These are phyloP conservation scores for Beauveria asiatica DNA, from an alignment of 2,329 filamentous ascomycete genomes.

Conservation along the genomic window DNA sequence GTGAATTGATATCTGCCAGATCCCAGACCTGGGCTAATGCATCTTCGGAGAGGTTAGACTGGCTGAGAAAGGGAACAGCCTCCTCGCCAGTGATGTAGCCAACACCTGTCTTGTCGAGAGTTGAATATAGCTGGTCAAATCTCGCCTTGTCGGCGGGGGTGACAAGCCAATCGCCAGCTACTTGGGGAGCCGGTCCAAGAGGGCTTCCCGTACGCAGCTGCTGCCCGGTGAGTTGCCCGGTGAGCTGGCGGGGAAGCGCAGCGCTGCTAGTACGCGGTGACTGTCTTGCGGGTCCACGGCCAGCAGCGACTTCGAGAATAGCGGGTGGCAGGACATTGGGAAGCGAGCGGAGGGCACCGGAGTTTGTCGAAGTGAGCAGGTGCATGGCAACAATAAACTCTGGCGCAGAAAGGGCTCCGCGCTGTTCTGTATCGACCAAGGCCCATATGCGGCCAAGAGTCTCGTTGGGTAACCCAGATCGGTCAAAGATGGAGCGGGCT, in stretches of 20 bases:
- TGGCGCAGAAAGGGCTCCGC: conserved; percentile 74
- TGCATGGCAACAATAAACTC: conserved; percentile 99
- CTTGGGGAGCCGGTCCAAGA: conserved; percentile 36
- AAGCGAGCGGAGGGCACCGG: conserved; percentile 67
- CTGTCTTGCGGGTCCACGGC: conserved; percentile 45
- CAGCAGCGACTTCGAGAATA: conserved; percentile 81
- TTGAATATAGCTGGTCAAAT: conserved; percentile 80
- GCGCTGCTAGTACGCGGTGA: conserved; percentile 48
- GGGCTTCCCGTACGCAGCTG: conserved; percentile 55
- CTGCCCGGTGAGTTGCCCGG: conserved; percentile 67
- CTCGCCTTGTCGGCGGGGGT: conserved; percentile 74
- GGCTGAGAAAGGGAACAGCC: conserved; percentile 87
- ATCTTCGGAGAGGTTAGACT: conserved; percentile 84
- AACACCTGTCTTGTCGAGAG: conserved; percentile 69
- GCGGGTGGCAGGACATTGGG: conserved; percentile 75
- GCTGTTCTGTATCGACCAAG: conserved; percentile 85
- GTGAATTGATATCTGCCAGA: conserved; percentile 84
- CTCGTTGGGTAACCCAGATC: conserved; percentile 82
- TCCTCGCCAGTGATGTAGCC: conserved; percentile 91
- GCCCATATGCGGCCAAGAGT: conserved; percentile 93
- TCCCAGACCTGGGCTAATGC: conserved; percentile 94
- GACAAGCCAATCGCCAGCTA: conserved; percentile 64
- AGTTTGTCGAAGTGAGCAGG: conserved; percentile 84
- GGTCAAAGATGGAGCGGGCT: conserved; percentile 92
- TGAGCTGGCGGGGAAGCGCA: conserved; percentile 76